Evolutionary conservation across 2,329 filamentous ascomycete species (phyloP).

Genomic region (Xylariaceae sp.): DNA sequence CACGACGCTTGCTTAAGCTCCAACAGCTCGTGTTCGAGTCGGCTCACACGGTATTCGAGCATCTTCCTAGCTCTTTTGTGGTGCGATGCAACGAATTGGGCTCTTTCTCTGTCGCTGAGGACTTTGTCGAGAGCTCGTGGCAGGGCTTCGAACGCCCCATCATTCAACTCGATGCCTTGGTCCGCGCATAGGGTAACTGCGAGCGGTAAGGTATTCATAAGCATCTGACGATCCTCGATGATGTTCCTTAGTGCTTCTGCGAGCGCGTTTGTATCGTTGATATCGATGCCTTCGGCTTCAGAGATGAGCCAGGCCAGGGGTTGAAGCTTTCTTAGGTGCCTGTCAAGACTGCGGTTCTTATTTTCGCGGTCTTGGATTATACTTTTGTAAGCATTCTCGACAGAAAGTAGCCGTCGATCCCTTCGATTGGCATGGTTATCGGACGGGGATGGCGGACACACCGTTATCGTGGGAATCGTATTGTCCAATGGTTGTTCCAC

Average conservation of each 20-base stretch:
- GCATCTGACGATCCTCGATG: conserved; percentile 19
- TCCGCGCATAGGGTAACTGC: conserved; percentile 23
- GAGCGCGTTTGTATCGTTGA: conserved; percentile 7
- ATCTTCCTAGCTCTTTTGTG: conserved; percentile 2
- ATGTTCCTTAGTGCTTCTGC: conserved; percentile 16
- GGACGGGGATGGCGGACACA: conserved; percentile 14
- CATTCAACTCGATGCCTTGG: conserved; percentile 10
- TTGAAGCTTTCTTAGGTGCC: conserved; percentile 1
- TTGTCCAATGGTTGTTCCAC: neutral
- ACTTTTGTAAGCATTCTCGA: neutral
- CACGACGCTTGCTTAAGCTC: neutral
- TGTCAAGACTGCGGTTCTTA: neutral
- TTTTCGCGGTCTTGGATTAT: neutral
- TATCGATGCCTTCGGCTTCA: conserved; percentile 17
- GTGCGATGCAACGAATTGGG: neutral
- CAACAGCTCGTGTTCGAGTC: neutral
- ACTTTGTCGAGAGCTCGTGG: conserved; percentile 3
- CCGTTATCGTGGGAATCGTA: conserved; percentile 10
- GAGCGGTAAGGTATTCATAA: conserved; percentile 20
- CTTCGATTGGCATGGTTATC: conserved; percentile 6
- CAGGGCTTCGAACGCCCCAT: neutral
- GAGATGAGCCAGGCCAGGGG: conserved; percentile 21
- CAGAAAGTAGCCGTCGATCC: neutral
- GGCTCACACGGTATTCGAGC: neutral
- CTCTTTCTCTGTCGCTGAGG: conserved; percentile 4